Evolutionary conservation across 495 filamentous ascomycete genomes (phyloP).

Genomic region (Penicillium antarcticum): DNA sequence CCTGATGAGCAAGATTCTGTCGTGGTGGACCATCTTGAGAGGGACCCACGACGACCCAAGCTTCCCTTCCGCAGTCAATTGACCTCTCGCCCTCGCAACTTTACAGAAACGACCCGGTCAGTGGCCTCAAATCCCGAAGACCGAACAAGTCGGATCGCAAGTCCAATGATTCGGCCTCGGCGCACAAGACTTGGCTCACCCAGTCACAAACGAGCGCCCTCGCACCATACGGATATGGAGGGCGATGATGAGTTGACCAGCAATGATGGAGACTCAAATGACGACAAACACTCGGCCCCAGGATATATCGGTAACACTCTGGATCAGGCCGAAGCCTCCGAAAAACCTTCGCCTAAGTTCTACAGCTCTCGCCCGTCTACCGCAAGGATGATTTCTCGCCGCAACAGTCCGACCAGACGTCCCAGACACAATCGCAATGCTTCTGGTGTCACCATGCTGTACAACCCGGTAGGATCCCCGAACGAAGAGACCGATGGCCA

Average conservation of each 20-base stretch:
- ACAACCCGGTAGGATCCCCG: slow-evolving; percentile 43
- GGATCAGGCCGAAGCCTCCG: slow-evolving; percentile 11
- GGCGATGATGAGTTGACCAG: slow-evolving; percentile 90
- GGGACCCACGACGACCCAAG: slow-evolving; percentile 29
- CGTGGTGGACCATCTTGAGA: slow-evolving; percentile 57
- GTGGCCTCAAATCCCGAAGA: slow-evolving; percentile 60
- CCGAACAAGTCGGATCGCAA: slow-evolving; percentile 24
- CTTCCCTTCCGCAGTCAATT: slow-evolving; percentile 31
- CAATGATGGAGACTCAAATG: slow-evolving; percentile 56
- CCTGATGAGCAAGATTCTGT: slow-evolving; percentile 60
- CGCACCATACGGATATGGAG: slow-evolving; percentile 70
- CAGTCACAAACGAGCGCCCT: slow-evolving; percentile 33
- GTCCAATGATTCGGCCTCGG: slow-evolving; percentile 30
- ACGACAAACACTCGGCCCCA: slow-evolving; percentile 30
- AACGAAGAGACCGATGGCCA: slow-evolving; percentile 46
- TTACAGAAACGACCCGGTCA: slow-evolving; percentile 50
- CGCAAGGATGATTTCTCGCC: slow-evolving; percentile 35
- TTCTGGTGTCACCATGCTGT: slow-evolving; percentile 77
- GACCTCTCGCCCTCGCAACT: slow-evolving; percentile 39
- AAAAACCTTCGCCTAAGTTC: slow-evolving; percentile 37
- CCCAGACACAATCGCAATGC: slow-evolving; percentile 51
- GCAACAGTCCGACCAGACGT: slow-evolving; percentile 36
- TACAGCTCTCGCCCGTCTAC: slow-evolving; percentile 47
- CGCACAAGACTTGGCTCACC: slow-evolving; percentile 22
- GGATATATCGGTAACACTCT: slow-evolving; percentile 25